Evolutionary conservation across 2,329 filamentous ascomycete species (phyloP), one percentile per base, ranked within the genome.

Genomic region (Fusarium heterosporum): DNA sequence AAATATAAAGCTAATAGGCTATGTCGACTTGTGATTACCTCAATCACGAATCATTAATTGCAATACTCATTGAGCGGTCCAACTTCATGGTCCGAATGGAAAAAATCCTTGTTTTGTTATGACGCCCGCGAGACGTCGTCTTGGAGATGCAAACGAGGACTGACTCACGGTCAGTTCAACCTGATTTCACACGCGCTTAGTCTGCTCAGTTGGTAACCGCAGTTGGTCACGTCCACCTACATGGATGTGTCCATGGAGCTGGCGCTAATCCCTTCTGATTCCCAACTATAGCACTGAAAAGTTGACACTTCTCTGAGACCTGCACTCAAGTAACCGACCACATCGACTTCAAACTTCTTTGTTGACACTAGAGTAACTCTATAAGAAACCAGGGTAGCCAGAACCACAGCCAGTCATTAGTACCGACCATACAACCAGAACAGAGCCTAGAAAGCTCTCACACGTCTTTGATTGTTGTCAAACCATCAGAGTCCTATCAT

Each of bases 401-500:
- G 61, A 72, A 10, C 62, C 55, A 7, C 64, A 75, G 26, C 63
- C 64, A 14, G 55, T 75, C 51, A 25, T 68, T 9, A 50, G 68
- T 11, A 17, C 57, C 4, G 71, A 74, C 36, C 60, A 53, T 22
- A 51, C 67, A 13, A 8, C 53, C 68, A 25, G 55, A 72, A 41
- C 41, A 16, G 0, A 3, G 8, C 9, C 25, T 0, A 72, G 73
- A 13, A 72, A 80, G 42, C 78, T 77, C 34, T 58, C 68, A 1
- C 49, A 77, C 13, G 74, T 53, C 19, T 57, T n/a, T n/a, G n/a
- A n/a, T 75, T 13, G 63, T 12, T 29, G 61, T 73, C 45, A 72
- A 74, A 4, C 74, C 77, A 12, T 79, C 78, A 1, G 79, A 81
- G 64, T 68, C 68, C 28, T 68, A 69, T 13, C 81, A 81, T 53